A percentile compares a stretch with the other conserved stretches of the same genome.
These are phyloP conservation scores for Plasmopara viticola DNA, from an alignment of 352 stramenopile species.

Conservation along the genomic window DNA sequence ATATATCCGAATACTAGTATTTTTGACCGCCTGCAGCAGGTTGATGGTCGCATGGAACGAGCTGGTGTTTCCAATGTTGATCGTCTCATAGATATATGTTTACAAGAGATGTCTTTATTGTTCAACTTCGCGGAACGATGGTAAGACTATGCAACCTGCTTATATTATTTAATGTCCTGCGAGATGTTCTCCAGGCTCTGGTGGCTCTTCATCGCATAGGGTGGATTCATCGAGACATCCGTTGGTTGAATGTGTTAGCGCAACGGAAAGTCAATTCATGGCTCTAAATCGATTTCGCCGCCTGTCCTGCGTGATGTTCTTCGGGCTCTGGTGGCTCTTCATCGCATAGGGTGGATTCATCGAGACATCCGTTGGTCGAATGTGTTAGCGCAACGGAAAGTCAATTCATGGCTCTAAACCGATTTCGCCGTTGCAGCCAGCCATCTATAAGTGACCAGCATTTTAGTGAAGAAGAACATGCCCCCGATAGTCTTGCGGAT, in stretches of 20 bases:
- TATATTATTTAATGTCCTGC: conserved; percentile 9
- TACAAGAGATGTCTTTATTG: conserved; percentile 4
- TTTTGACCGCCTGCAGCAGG: neutral
- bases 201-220: conserved; percentile 14
- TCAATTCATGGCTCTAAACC: conserved; percentile 12
- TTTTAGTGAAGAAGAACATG: conserved; percentile 8
- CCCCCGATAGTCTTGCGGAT: conserved; percentile 11
- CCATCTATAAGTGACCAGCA: conserved; percentile 8
- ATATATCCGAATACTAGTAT: neutral
- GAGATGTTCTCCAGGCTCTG: conserved; percentile 12
- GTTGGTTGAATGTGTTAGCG: conserved; percentile 19
- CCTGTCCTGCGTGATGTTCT: too few relatives aligned
- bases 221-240: conserved; percentile 23
- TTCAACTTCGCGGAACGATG: conserved; percentile 15
- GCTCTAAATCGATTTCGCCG: conserved; percentile 8
- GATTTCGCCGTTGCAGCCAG: conserved; percentile 19
- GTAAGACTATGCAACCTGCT: conserved; percentile 9
- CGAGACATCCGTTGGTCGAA: conserved; percentile 23
- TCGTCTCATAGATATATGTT: conserved; percentile 9
- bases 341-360: conserved; percentile 19
- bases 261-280: conserved; percentile 7
- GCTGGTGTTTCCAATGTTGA: conserved; percentile 11
- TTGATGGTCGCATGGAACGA: neutral
- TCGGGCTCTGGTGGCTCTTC: conserved; percentile 13
- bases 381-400: conserved; percentile 14